Percentiles rank a stretch among this genome's conserved stretches.
Evolutionary conservation across 306 rosid genomes (phyloP).

Genomic region (Arachis stenosperma): DNA sequence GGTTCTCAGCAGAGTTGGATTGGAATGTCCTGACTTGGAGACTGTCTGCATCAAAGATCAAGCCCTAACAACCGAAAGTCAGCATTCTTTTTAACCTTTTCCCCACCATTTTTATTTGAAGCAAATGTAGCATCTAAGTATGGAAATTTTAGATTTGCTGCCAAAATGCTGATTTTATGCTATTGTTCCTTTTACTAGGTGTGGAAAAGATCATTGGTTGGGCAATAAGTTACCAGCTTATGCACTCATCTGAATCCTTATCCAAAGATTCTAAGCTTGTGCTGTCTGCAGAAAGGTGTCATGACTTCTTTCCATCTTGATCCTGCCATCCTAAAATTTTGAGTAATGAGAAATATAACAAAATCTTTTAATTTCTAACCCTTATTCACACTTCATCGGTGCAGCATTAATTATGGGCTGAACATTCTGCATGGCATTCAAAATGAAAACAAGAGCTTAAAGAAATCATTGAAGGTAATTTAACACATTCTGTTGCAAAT

Average conservation of each 20-base stretch:
- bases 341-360: neutral
- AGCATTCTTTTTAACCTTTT: slow-evolving; percentile 22
- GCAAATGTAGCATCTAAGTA: neutral
- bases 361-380: slow-evolving; percentile 31
- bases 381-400: slow-evolving; percentile 36
- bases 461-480: slow-evolving; percentile 85
- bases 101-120: neutral
- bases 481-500: neutral
- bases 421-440: slow-evolving; percentile 75
- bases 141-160: slow-evolving; percentile 13
- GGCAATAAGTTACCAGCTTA: slow-evolving; percentile 87
- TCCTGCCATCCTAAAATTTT: slow-evolving; percentile 11
- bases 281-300: slow-evolving; percentile 76
- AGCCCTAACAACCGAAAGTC: slow-evolving; percentile 77
- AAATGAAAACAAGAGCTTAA: slow-evolving; percentile 70
- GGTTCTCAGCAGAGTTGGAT: slow-evolving; percentile 73
- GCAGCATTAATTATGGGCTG: slow-evolving; percentile 78
- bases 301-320: slow-evolving; percentile 9
- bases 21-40: slow-evolving; percentile 87
- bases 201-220: slow-evolving; percentile 93
- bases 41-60: slow-evolving; percentile 76
- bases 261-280: slow-evolving; percentile 70
- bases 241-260: slow-evolving; percentile 65
- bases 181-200: slow-evolving; percentile 46
- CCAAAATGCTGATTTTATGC: slow-evolving; percentile 13